Evolutionary conservation across 2,329 filamentous ascomycete genomes (phyloP).

Genomic region (Cercospora sp.): DNA sequence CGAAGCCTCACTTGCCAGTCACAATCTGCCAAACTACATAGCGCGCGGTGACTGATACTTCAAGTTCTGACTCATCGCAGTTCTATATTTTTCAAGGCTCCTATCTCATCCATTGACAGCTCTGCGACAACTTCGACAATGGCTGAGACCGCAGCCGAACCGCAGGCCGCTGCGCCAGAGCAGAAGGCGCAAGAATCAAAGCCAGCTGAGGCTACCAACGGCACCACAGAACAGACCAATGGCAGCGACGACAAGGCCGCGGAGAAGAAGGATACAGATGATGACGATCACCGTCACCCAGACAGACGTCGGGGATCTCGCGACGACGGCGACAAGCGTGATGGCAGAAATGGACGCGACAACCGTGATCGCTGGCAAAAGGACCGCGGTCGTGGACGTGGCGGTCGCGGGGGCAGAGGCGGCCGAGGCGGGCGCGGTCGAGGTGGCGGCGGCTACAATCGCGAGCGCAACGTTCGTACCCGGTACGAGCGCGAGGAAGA

Average conservation of each 20-base stretch:
- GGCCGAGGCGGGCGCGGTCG: slow-evolving; percentile 16
- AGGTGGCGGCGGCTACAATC: slow-evolving; percentile 22
- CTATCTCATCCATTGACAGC: slow-evolving; percentile 9
- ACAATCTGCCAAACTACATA: not conserved
- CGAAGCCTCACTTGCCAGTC: slow-evolving; percentile 2
- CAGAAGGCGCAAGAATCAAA: slow-evolving; percentile 23
- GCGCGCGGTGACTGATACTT: not conserved
- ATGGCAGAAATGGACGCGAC: slow-evolving; percentile 24
- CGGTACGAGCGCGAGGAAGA: slow-evolving; percentile 57
- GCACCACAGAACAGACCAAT: slow-evolving; percentile 22
- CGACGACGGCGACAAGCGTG: slow-evolving; percentile 23
- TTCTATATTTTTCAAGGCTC: slow-evolving; percentile 1
- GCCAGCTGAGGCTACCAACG: slow-evolving; percentile 25
- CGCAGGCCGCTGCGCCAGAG: slow-evolving; percentile 25
- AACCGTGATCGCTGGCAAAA: slow-evolving; percentile 22
- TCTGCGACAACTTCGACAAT: slow-evolving; percentile 16
- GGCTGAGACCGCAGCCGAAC: slow-evolving; percentile 26
- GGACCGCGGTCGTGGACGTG: slow-evolving; percentile 19
- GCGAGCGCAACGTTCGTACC: slow-evolving; percentile 28
- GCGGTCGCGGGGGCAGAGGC: slow-evolving; percentile 23
- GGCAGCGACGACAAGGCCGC: slow-evolving; percentile 21
- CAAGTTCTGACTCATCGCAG: not conserved
- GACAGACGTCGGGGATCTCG: slow-evolving; percentile 12
- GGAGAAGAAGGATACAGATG: slow-evolving; percentile 21
- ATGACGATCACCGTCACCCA: slow-evolving; percentile 27